Evolutionary conservation across 2,329 filamentous ascomycete species (phyloP).

Genomic region (Fusarium sp.): DNA sequence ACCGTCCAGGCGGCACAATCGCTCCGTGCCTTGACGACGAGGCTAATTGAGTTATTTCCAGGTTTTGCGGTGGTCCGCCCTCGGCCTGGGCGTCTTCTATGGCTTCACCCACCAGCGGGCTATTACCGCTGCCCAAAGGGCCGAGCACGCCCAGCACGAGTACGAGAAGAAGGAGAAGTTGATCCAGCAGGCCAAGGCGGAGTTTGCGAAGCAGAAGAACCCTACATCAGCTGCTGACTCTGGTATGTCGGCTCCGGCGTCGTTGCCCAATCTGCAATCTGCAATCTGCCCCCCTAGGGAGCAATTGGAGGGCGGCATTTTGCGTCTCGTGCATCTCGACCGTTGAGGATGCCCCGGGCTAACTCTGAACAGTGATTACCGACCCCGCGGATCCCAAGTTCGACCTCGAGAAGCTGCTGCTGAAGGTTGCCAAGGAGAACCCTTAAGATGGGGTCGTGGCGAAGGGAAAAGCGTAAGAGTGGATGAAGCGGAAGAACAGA

Average conservation of each 20-base stretch:
- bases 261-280: constrained; percentile 1
- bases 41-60: constrained; percentile 58
- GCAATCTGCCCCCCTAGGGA: not conserved
- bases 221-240: constrained; percentile 53
- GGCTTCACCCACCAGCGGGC: constrained; percentile 93
- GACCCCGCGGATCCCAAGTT: constrained; percentile 90
- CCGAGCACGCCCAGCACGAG: constrained; percentile 79
- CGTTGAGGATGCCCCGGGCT: constrained; percentile 29
- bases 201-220: constrained; percentile 83
- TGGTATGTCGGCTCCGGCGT: constrained; percentile 44
- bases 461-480: constrained; percentile 24
- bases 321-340: constrained; percentile 1
- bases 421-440: constrained; percentile 68
- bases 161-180: constrained; percentile 92
- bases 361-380: constrained; percentile 48
- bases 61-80: constrained; percentile 97
- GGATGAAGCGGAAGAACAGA: constrained; percentile 46
- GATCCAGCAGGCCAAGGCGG: constrained; percentile 93
- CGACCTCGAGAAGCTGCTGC: constrained; percentile 89
- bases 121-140: constrained; percentile 78
- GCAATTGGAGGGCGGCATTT: constrained; percentile 28
- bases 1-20: constrained; percentile 30
- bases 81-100: constrained; percentile 93
- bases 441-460: constrained; percentile 53
- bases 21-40: constrained; percentile 21